phyloP scores from a whole-genome alignment of 2,329 filamentous ascomycete genomes.

The Didymella keratinophila region DNA sequence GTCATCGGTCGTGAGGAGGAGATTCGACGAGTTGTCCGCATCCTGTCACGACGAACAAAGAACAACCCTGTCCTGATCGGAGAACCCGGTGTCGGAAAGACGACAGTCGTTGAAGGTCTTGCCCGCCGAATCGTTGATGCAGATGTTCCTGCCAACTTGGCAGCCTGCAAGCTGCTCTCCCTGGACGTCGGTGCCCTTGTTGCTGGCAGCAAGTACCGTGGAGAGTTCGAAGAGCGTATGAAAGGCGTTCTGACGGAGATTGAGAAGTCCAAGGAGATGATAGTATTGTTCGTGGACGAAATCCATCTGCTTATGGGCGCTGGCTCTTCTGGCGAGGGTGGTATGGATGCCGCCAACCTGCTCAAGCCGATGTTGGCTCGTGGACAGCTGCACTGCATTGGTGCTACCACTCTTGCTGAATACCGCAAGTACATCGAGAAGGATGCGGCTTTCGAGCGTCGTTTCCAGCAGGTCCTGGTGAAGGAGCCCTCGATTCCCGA shows the following conservation, averaged over 20 bases:
- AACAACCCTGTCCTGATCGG: conserved; percentile 99
- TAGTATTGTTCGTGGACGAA: conserved; percentile 97
- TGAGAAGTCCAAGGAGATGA: conserved; percentile 91
- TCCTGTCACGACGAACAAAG: conserved; percentile 91
- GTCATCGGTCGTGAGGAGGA: conserved; percentile 98
- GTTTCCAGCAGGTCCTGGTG: conserved; percentile 97
- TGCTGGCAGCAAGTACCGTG: conserved; percentile 96
- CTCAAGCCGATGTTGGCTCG: conserved; percentile 98
- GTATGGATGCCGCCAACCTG: conserved; percentile 98
- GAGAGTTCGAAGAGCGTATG: conserved; percentile 99
- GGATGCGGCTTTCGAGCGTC: conserved; percentile 95
- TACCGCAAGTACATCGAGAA: conserved; percentile 99
- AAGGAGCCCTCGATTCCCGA: conserved; percentile 90
- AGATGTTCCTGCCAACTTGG: conserved; percentile 94
- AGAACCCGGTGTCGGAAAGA: conserved; percentile 98
- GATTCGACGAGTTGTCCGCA: conserved; percentile 89
- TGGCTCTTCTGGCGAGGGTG: conserved; percentile 90
- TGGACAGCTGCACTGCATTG: conserved; percentile 96
- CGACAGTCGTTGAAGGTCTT: conserved; percentile 94
- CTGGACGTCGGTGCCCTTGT: conserved; percentile 95
- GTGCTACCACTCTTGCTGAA: conserved; percentile 91
- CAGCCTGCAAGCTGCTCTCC: conserved; percentile 91
- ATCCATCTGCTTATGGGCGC: conserved; percentile 99
- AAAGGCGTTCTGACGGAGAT: conserved; percentile 99
- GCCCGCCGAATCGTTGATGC: conserved; percentile 95